phyloP scores from a whole-genome alignment of 768 basidiomycete genomes.

The Calocybe indica region DNA sequence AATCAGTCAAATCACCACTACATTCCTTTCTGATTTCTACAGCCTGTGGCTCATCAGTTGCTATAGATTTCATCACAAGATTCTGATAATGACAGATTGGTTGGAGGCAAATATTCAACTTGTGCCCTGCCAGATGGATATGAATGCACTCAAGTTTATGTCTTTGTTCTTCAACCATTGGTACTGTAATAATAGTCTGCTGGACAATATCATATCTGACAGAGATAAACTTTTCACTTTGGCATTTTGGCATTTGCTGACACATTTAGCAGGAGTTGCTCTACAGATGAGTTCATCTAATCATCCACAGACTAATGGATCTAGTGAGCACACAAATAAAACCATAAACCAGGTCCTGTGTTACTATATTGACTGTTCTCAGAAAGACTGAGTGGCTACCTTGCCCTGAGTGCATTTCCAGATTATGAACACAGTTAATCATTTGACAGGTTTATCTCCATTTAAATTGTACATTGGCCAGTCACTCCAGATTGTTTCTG shows the following conservation, averaged over 20 bases:
- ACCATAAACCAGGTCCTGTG: slow-evolving; percentile 23
- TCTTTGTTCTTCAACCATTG: slow-evolving; percentile 20
- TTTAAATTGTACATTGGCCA: slow-evolving; percentile 22
- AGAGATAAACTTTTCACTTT: no score
- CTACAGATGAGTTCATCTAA: slow-evolving; percentile 27
- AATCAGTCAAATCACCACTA: no score
- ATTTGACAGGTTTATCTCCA: slow-evolving; percentile 22
- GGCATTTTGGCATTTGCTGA: no score
- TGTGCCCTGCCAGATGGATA: not conserved
- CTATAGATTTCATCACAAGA: no score
- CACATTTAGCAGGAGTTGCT: no score
- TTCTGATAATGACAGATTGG: no score
- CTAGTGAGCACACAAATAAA: slow-evolving; percentile 27
- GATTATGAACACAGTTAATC: slow-evolving; percentile 27
- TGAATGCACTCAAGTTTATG: slow-evolving; percentile 13
- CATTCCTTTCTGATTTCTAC: no score
- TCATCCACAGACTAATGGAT: slow-evolving; percentile 34
- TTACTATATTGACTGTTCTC: slow-evolving; percentile 21
- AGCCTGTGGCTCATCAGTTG: no score
- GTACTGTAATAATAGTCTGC: slow-evolving; percentile 27
- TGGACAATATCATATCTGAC: slow-evolving; percentile 16
- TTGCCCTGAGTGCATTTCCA: slow-evolving; percentile 16
- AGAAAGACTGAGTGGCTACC: slow-evolving; percentile 22
- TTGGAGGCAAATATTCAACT: no score
- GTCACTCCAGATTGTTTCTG: slow-evolving; percentile 4